Percentiles rank a stretch among this genome's conserved stretches.
Evolutionary conservation across 257 asterid genomes (phyloP).

Genomic region (Rubia yunnanensis): DNA sequence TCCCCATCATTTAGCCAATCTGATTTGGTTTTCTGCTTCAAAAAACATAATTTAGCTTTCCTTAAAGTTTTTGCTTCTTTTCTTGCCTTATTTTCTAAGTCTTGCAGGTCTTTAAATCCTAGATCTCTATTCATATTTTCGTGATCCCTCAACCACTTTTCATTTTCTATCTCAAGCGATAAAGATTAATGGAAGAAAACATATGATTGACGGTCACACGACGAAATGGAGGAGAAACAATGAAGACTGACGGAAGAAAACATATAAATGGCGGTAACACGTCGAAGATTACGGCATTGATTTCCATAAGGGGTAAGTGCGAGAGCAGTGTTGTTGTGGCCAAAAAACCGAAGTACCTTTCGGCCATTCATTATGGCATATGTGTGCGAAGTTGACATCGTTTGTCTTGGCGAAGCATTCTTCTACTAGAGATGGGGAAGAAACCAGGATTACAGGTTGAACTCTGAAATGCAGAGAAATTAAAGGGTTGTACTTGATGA

Average conservation of each 20-base stretch:
- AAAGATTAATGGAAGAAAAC: no score
- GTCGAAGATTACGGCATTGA: slow-evolving; percentile 51
- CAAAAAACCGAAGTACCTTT: slow-evolving; percentile 27
- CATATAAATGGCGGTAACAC: slow-evolving; percentile 22
- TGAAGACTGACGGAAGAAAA: slow-evolving; percentile 35
- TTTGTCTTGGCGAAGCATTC: slow-evolving; percentile 37
- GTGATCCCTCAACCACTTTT: no score
- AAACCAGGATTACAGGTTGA: slow-evolving; percentile 26
- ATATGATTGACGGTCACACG: no score
- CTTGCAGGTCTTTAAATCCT: no score
- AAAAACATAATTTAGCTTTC: no score
- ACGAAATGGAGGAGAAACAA: slow-evolving; percentile 15
- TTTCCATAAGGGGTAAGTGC: slow-evolving; percentile 39
- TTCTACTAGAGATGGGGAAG: slow-evolving; percentile 37
- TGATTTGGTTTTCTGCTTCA: no score
- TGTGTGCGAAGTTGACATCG: slow-evolving; percentile 38
- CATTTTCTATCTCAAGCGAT: no score
- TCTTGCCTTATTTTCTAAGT: no score
- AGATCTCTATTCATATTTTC: no score
- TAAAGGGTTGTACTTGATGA: slow-evolving; percentile 34
- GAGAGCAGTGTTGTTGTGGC: slow-evolving; percentile 22
- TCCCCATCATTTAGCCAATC: no score
- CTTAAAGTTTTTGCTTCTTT: no score
- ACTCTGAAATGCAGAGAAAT: slow-evolving; percentile 33
- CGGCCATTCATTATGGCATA: slow-evolving; percentile 29